phyloP scores from a whole-genome alignment of 345 rosid genomes.

The Corymbia maculata region DNA sequence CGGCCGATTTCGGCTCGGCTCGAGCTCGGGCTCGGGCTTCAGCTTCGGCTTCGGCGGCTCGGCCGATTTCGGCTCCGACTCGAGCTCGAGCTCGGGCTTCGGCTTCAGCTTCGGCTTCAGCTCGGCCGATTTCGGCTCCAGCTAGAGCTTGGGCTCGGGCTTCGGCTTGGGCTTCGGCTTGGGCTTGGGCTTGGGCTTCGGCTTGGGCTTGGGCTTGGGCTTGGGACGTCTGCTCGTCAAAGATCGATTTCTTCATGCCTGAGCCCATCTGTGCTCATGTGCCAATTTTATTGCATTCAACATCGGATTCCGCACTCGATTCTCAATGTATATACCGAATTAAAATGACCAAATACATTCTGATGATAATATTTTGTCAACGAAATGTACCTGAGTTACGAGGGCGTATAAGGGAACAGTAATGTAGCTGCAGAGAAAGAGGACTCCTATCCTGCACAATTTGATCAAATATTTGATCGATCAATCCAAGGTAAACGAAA shows the following conservation, averaged over 20 bases:
- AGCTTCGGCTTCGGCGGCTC: no score
- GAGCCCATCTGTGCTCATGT: conserved; percentile 63
- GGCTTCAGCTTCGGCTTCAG: no score
- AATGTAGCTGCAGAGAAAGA: conserved; percentile 33
- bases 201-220: conserved; percentile 72
- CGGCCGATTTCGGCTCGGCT: no score
- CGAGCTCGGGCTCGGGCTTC: no score
- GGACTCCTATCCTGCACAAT: conserved; percentile 22
- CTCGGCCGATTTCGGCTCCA: no score
- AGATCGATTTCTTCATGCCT: conserved; percentile 72
- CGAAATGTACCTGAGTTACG: conserved; percentile 30
- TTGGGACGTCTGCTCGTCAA: conserved; percentile 86
- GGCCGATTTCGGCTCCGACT: no score
- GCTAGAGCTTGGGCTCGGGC: no score
- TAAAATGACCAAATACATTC: not conserved
- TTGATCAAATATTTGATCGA: not conserved
- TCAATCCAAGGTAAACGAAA: not conserved
- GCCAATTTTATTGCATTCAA: not conserved
- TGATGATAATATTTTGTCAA: not conserved
- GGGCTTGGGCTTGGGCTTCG: conserved; percentile 29
- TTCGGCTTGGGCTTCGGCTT: no score
- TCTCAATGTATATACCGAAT: not conserved
- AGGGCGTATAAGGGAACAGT: conserved; percentile 45
- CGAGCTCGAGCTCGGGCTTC: no score
- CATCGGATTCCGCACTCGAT: not conserved